Base-by-base conservation (phyloP, 768 basidiomycete genomes). In the Boletus vermiculosoides region DNA sequence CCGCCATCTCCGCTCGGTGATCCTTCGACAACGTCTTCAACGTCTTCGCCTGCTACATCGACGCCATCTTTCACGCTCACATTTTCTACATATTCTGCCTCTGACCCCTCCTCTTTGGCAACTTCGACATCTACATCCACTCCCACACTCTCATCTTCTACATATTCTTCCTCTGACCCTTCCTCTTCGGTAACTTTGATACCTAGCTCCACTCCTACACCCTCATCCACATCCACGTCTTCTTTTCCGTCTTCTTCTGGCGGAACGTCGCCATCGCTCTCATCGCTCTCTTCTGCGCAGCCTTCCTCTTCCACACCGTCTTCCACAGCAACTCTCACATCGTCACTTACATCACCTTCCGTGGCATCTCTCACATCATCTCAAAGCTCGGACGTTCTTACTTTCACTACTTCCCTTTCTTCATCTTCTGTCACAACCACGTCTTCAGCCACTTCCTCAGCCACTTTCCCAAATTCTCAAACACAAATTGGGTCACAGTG, bases 401-500 rank as follows among this genome's bases (percentile, higher is more conserved):
- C 52, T 4, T 39, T 25, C 8, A 23, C 55, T 25, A 20, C 49
- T 4, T 39, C 46, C 3, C 13, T 2, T 23, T 48, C 57, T 5
- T 41, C 53, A 0, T 51, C 57, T 0, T 30, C 63, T 22, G 9
- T n/a, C 15, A 11, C 52, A 2, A 22, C 44, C 25, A 41, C 51
- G 8, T 47, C 56, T 45, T 4, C 30, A 30, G 1, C 55, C 25
- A 16, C 54, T 6, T 20, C 56, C 16, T 61, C 58, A 1, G 4
- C 54, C 8, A 46, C 54, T 15, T 23, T 25, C 25, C 36, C 53
- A 20, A 64, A 45, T 44, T 56, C 67, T 3, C 55, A 60, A 36
- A 57, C 67, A 2, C 68, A 71, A 31, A 30, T 61, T n/a, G 30
- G 61, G n/a, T 59, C 69, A 0, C 66, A 70, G 46, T 63, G 68